These are phyloP conservation scores for Senna tora DNA, from an alignment of 306 rosid species.

Conservation along the genomic window DNA sequence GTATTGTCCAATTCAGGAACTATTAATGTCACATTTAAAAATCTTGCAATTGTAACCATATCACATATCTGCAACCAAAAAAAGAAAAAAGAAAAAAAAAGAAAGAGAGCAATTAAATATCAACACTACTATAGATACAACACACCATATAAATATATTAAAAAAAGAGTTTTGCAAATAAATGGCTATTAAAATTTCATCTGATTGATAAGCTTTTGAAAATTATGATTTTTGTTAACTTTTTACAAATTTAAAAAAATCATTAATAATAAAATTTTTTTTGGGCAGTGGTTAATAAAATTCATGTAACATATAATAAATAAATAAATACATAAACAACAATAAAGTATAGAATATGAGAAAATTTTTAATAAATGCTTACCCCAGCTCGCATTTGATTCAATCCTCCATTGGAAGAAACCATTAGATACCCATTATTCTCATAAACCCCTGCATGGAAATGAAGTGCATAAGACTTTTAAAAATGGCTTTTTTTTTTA, in stretches of 20 bases:
- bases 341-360: neutral
- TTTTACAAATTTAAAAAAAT: no score
- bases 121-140: no score
- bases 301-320: no score
- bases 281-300: no score
- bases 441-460: conserved; percentile 52
- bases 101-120: neutral
- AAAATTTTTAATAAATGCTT: conserved; percentile 34
- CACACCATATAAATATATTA: no score
- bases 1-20: conserved; percentile 76
- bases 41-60: conserved; percentile 72
- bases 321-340: neutral
- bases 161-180: no score
- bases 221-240: no score
- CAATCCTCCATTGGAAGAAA: conserved; percentile 78
- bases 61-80: conserved; percentile 66
- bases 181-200: no score
- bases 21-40: conserved; percentile 64
- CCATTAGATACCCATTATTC: conserved; percentile 71
- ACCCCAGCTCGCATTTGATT: conserved; percentile 83
- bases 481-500: neutral
- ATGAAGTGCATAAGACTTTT: neutral
- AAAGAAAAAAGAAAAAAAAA: neutral
- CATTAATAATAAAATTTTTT: no score
- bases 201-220: no score